Conservation (phyloP, 371 early-diverging fungal species). For the Thermomucor indicae-seudaticae region DNA sequence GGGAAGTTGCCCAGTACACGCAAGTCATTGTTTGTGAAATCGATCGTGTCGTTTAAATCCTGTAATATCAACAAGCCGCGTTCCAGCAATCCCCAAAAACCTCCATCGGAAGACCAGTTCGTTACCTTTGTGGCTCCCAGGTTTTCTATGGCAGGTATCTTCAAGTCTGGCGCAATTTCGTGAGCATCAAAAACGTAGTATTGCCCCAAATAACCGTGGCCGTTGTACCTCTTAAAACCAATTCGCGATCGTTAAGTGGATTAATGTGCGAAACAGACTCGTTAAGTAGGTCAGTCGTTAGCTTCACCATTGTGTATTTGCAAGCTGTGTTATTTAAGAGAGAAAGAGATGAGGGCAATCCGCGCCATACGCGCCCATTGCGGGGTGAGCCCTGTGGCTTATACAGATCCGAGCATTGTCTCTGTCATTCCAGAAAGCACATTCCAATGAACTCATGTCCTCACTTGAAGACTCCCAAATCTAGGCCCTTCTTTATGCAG, state of each 20-base stretch:
- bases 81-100: not conserved
- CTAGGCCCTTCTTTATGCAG: too few relatives aligned
- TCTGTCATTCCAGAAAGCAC: too few relatives aligned
- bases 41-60: slow-evolving; percentile 91
- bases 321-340: too few relatives aligned
- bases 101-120: not conserved
- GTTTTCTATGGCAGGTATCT: slow-evolving; percentile 91
- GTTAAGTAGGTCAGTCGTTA: slow-evolving; percentile 76
- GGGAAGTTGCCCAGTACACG: slow-evolving; percentile 88
- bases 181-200: not conserved
- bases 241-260: slow-evolving; percentile 84
- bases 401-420: too few relatives aligned
- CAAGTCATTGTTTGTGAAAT: slow-evolving; percentile 91
- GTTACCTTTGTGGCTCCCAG: slow-evolving; percentile 85
- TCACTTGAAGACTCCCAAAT: too few relatives aligned
- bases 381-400: too few relatives aligned
- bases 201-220: not conserved
- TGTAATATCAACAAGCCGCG: slow-evolving; percentile 11
- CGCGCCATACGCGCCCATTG: too few relatives aligned
- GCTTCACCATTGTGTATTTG: slow-evolving; percentile 43
- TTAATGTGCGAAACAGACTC: slow-evolving; percentile 75
- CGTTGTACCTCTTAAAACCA: slow-evolving; percentile 77
- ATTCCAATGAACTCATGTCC: too few relatives aligned
- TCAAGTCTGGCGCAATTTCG: slow-evolving; percentile 75
- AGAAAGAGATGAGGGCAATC: too few relatives aligned